Conservation (phyloP, 495 filamentous ascomycete genomes). For the Xylaria venustula region DNA sequence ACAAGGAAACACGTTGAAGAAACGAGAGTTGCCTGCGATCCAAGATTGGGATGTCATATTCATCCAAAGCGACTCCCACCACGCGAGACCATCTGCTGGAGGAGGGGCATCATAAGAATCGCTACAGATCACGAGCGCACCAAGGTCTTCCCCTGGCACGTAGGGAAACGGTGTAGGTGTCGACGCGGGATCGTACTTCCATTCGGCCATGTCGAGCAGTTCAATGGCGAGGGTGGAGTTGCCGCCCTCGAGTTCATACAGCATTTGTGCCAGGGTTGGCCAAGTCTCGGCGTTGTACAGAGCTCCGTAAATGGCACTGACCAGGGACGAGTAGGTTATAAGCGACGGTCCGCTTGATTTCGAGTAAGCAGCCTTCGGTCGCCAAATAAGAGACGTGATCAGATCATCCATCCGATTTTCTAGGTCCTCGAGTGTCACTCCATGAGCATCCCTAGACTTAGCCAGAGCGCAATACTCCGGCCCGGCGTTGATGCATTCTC, state of each 20-base stretch:
- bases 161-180: conserved; percentile 27
- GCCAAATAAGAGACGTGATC: conserved; percentile 31
- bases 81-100: conserved; percentile 37
- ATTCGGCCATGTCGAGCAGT: conserved; percentile 33
- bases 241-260: conserved; percentile 42
- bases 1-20: conserved; percentile 43
- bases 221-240: conserved; percentile 39
- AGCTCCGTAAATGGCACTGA: conserved; percentile 35
- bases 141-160: conserved; percentile 34
- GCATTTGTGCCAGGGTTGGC: conserved; percentile 37
- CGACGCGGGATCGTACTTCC: conserved; percentile 38
- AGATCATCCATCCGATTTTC: conserved; percentile 36
- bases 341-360: conserved; percentile 37
- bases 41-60: conserved; percentile 43
- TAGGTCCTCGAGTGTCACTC: conserved; percentile 33
- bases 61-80: conserved; percentile 43
- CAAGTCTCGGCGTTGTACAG: conserved; percentile 42
- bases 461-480: conserved; percentile 42
- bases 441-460: conserved; percentile 24
- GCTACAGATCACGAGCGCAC: conserved; percentile 40
- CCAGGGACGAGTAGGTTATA: conserved; percentile 42
- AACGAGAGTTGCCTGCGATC: conserved; percentile 45
- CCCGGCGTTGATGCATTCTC: conserved; percentile 46
- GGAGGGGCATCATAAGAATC: conserved; percentile 42
- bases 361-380: conserved; percentile 35